Evolutionary conservation across 2,329 filamentous ascomycete genomes (phyloP).

Genomic region (Aureobasidium sp.): DNA sequence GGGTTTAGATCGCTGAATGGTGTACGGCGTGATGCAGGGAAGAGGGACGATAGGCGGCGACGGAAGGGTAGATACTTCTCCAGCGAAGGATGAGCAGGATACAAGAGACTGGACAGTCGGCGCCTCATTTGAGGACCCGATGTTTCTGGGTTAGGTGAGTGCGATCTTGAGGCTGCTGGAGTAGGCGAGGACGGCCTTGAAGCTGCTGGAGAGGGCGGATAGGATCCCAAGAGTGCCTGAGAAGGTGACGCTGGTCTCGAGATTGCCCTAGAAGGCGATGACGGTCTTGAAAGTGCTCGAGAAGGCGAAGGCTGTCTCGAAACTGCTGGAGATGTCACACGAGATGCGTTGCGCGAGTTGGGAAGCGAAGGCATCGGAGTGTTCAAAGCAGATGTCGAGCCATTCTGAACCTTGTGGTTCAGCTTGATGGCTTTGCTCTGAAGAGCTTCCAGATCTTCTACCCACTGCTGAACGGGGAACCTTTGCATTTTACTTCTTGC

Average conservation of each 20-base stretch:
- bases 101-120: background rate
- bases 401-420: conserved; percentile 39
- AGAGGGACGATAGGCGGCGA: background rate
- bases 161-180: conserved; percentile 16
- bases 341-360: conserved; percentile 37
- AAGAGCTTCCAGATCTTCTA: conserved; percentile 56
- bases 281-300: conserved; percentile 22
- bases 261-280: conserved; percentile 25
- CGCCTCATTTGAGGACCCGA: conserved; percentile 16
- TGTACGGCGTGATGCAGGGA: background rate
- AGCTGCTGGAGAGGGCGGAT: conserved; percentile 25
- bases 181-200: conserved; percentile 20
- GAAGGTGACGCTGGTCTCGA: conserved; percentile 24
- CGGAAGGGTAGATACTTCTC: background rate
- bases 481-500: conserved; percentile 58
- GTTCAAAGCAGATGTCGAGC: conserved; percentile 24
- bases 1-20: background rate
- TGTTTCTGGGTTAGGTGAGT: conserved; percentile 23
- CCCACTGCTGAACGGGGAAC: conserved; percentile 61
- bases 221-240: conserved; percentile 24
- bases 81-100: background rate
- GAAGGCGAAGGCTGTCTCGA: conserved; percentile 24
- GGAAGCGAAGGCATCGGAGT: conserved; percentile 31
- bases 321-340: conserved; percentile 30
- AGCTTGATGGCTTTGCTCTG: conserved; percentile 55